Percentiles rank a stretch among this genome's conserved stretches.
phyloP scores from a whole-genome alignment of 2,329 filamentous ascomycete species.

The Kalaharituber pfeilii region DNA sequence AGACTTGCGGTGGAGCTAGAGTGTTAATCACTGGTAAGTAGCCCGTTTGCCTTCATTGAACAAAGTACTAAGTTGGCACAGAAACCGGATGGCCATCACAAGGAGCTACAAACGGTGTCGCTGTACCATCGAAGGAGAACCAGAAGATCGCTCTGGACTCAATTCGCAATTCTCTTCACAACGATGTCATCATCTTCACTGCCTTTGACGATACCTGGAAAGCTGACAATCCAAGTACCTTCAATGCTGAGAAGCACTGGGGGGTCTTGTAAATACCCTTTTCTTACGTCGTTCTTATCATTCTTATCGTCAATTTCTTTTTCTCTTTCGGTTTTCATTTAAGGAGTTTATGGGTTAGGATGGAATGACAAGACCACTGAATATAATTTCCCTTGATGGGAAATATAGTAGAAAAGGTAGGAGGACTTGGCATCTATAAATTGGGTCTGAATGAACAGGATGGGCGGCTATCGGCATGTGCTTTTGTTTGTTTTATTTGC shows the following conservation, averaged over 20 bases:
- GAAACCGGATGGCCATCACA: conserved; percentile 71
- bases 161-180: conserved; percentile 41
- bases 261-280: conserved; percentile 28
- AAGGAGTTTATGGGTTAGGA: not conserved
- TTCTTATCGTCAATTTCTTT: not conserved
- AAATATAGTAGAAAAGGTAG: not conserved
- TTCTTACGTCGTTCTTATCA: not conserved
- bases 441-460: no score
- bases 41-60: not conserved
- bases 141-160: conserved; percentile 49
- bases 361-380: not conserved
- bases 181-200: conserved; percentile 52
- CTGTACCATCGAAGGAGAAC: conserved; percentile 50
- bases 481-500: no score
- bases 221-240: conserved; percentile 41
- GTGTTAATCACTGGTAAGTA: conserved; percentile 44
- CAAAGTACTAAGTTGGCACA: conserved; percentile 1
- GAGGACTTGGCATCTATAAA: no score
- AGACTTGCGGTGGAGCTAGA: conserved; percentile 37
- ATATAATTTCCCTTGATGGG: not conserved
- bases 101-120: conserved; percentile 46
- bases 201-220: conserved; percentile 74
- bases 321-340: not conserved
- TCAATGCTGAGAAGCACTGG: conserved; percentile 61
- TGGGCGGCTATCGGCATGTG: no score